Percentiles rank a stretch among this genome's conserved stretches.
These are phyloP conservation scores for Thelonectria olida DNA, from an alignment of 2,329 filamentous ascomycete genomes.

Conservation along the genomic window DNA sequence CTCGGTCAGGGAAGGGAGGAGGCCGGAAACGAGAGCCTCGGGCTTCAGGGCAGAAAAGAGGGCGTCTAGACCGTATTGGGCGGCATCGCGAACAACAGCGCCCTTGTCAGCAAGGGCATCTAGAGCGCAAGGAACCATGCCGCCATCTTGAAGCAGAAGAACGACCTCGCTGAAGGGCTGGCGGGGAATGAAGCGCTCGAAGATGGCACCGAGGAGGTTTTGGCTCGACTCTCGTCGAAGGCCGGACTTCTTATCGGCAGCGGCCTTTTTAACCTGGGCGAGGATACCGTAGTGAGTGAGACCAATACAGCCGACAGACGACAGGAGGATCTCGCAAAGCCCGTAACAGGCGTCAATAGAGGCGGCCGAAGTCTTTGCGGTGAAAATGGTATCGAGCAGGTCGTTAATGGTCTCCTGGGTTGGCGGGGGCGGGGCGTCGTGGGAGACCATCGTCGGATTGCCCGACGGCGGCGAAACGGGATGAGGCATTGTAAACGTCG, in stretches of 20 bases:
- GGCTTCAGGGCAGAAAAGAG: constrained; percentile 81
- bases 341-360: constrained; percentile 72
- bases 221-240: constrained; percentile 88
- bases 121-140: constrained; percentile 76
- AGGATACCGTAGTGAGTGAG: constrained; percentile 64
- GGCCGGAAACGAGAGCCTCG: constrained; percentile 83
- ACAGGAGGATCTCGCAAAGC: constrained; percentile 67
- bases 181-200: constrained; percentile 85
- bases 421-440: constrained; percentile 64
- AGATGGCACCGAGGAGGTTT: constrained; percentile 92
- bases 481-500: constrained; percentile 54
- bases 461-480: constrained; percentile 55
- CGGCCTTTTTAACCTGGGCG: constrained; percentile 73
- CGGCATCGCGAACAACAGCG: constrained; percentile 85
- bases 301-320: constrained; percentile 62
- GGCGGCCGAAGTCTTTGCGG: constrained; percentile 71
- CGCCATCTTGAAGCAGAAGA: constrained; percentile 83
- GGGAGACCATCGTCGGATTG: constrained; percentile 53
- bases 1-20: constrained; percentile 77
- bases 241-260: constrained; percentile 92
- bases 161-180: constrained; percentile 83
- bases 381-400: constrained; percentile 74
- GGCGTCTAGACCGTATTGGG: constrained; percentile 92
- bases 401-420: constrained; percentile 72
- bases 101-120: constrained; percentile 93